These are phyloP conservation scores for Teunomyces aglyptinius DNA, from an alignment of 805 yeast species.

Conservation along the genomic window DNA sequence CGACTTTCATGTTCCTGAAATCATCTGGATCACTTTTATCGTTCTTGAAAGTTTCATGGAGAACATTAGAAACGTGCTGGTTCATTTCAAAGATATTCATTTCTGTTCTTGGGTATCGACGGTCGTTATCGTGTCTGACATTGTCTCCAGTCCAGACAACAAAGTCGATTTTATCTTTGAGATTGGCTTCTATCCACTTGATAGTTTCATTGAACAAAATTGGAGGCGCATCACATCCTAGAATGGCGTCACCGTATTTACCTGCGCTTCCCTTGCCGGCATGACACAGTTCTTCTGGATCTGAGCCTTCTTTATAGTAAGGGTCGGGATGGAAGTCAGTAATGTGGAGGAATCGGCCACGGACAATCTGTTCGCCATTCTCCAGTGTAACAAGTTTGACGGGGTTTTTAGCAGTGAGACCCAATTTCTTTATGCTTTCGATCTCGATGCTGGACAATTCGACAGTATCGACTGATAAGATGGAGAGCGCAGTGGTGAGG, in stretches of 20 bases:
- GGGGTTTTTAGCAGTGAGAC: conserved; percentile 35
- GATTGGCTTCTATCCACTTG: conserved; percentile 60
- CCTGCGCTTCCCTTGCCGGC: conserved; percentile 54
- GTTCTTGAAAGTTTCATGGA: conserved; percentile 54
- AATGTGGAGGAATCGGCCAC: conserved; percentile 80
- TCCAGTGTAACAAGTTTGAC: conserved; percentile 22
- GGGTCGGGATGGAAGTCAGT: conserved; percentile 89
- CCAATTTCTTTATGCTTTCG: conserved; percentile 17
- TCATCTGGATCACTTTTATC: conserved; percentile 28
- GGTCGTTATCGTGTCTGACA: conserved; percentile 79
- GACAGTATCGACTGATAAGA: neutral
- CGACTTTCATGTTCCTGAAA: conserved; percentile 44
- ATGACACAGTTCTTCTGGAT: conserved; percentile 56
- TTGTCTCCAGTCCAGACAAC: conserved; percentile 92
- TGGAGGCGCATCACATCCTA: conserved; percentile 78
- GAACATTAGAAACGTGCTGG: conserved; percentile 49
- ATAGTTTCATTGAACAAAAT: conserved; percentile 59
- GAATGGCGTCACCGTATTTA: conserved; percentile 68
- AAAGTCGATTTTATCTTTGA: conserved; percentile 77
- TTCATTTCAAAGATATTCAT: conserved; percentile 68
- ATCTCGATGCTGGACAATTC: neutral
- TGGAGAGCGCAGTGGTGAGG: neutral
- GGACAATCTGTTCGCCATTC: conserved; percentile 35
- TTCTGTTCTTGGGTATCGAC: conserved; percentile 72
- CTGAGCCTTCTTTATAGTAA: conserved; percentile 52